These are phyloP conservation scores for Trichaptum fuscoviolaceum DNA, from an alignment of 768 basidiomycete genomes.

Conservation along the genomic window DNA sequence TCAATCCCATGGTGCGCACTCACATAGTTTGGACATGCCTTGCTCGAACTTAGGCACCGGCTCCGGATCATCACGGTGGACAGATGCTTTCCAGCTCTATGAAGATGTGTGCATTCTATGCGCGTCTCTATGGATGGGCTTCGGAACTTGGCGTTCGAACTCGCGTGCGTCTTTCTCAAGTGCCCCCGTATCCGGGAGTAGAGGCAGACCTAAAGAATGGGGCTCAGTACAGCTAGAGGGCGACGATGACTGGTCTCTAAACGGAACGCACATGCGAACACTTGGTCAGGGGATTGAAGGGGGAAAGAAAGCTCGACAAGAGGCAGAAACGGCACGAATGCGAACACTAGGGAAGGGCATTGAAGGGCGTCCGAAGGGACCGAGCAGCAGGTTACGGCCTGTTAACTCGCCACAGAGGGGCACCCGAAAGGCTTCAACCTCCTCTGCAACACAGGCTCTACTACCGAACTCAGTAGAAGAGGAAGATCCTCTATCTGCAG, in stretches of 20 bases:
- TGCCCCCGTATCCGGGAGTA: conserved; percentile 12
- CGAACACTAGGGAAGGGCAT: conserved; percentile 66
- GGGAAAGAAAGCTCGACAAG: conserved; percentile 61
- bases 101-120: conserved; percentile 83
- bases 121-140: conserved; percentile 75
- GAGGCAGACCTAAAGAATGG: conserved; percentile 45
- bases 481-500: not conserved
- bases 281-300: conserved; percentile 73
- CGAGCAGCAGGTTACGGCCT: conserved; percentile 17
- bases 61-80: conserved; percentile 47
- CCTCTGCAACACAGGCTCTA: not conserved
- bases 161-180: conserved; percentile 45
- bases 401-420: conserved; percentile 5
- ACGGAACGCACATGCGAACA: conserved; percentile 42
- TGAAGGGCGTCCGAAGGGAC: conserved; percentile 46
- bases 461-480: not conserved
- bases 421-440: not conserved
- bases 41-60: conserved; percentile 18
- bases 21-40: conserved; percentile 26
- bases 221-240: conserved; percentile 58
- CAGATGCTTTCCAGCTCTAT: conserved; percentile 76
- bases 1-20: conserved; percentile 9
- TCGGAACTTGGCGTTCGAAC: conserved; percentile 43
- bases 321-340: conserved; percentile 31
- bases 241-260: conserved; percentile 52